Evolutionary conservation across 2,329 filamentous ascomycete genomes (phyloP).

Genomic region (Ramularia collo-cygni): DNA sequence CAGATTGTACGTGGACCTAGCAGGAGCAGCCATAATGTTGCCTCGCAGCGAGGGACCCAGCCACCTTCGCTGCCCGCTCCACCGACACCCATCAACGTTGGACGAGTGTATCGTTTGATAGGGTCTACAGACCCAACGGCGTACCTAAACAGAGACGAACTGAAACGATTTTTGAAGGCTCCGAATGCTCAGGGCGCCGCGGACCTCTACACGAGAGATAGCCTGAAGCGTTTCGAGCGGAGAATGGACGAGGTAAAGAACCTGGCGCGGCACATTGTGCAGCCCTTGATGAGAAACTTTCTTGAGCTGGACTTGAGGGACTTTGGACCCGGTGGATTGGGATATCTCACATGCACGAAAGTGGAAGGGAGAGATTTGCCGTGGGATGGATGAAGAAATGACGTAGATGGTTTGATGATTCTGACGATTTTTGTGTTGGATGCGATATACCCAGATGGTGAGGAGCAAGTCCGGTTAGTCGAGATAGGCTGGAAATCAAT

Average conservation of each 20-base stretch:
- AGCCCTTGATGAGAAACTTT: constrained; percentile 77
- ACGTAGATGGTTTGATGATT: constrained; percentile 1
- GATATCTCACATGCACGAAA: constrained; percentile 59
- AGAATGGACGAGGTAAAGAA: constrained; percentile 83
- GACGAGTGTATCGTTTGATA: constrained; percentile 70
- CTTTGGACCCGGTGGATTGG: constrained; percentile 37
- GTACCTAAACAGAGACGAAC: constrained; percentile 78
- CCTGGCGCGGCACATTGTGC: constrained; percentile 73
- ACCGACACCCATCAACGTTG: constrained; percentile 43
- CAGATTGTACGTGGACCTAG: constrained; percentile 11
- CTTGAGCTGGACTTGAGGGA: constrained; percentile 65
- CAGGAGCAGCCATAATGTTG: constrained; percentile 22
- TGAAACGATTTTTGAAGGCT: constrained; percentile 77
- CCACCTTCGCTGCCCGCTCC: constrained; percentile 25
- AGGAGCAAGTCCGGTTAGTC: no score
- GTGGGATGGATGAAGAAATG: constrained; percentile 52
- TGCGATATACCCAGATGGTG: no score
- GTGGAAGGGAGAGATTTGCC: constrained; percentile 57
- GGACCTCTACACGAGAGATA: constrained; percentile 80
- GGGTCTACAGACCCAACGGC: constrained; percentile 53
- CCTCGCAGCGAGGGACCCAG: constrained; percentile 22
- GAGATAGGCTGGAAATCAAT: no score
- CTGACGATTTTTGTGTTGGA: background rate
- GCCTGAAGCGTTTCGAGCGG: constrained; percentile 75
- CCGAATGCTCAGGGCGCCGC: constrained; percentile 49